Evolutionary conservation across 2,329 filamentous ascomycete genomes (phyloP).

Genomic region (Neonectria punicea): DNA sequence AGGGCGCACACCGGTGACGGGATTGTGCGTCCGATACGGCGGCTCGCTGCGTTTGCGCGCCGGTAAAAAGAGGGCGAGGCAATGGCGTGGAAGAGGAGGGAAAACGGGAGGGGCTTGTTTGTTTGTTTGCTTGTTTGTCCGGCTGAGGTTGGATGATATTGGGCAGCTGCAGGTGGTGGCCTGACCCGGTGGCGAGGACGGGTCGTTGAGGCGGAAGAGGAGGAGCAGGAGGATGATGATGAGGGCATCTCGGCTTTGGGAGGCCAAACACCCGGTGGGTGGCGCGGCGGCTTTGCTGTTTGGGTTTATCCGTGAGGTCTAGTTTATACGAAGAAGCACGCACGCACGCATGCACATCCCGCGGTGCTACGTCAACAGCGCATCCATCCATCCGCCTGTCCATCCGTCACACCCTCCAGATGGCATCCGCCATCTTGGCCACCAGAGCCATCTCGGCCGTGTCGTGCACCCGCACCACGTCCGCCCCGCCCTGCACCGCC

Average conservation of each 20-base stretch:
- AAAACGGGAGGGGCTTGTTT: neutral
- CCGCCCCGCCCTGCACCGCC: slow-evolving; percentile 86
- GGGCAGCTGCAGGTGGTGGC: slow-evolving; percentile 4
- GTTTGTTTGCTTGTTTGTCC: neutral
- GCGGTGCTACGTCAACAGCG: no score
- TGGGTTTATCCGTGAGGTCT: neutral
- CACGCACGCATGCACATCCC: no score
- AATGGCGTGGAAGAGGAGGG: neutral
- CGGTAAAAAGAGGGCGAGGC: neutral
- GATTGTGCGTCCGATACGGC: slow-evolving; percentile 16
- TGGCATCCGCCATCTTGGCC: slow-evolving; percentile 89
- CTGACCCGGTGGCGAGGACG: slow-evolving; percentile 6
- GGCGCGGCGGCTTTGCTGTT: neutral
- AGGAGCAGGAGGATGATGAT: neutral
- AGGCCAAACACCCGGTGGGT: slow-evolving; percentile 6
- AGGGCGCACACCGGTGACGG: slow-evolving; percentile 20
- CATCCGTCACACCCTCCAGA: slow-evolving; percentile 69
- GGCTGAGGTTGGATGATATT: neutral
- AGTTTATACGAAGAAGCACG: neutral
- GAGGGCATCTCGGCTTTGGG: neutral
- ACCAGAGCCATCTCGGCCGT: slow-evolving; percentile 87
- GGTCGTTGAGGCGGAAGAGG: neutral
- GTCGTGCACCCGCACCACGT: slow-evolving; percentile 94
- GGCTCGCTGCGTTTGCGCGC: neutral
- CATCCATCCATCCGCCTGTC: neutral